phyloP scores from a whole-genome alignment of 73 alveolate genomes.

The Paramecium bursaria region DNA sequence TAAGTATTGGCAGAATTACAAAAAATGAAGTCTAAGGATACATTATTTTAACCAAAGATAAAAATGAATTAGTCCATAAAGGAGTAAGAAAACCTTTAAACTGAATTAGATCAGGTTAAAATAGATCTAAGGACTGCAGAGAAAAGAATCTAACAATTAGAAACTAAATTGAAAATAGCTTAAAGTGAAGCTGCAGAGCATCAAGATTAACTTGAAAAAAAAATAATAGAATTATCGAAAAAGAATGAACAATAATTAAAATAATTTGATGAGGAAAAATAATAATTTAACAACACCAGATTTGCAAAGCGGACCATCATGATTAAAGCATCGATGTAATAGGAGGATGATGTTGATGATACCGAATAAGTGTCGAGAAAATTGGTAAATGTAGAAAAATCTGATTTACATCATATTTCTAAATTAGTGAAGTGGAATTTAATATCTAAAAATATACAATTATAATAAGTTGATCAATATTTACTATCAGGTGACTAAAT shows the following conservation, averaged over 20 bases:
- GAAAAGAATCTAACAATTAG: not conserved
- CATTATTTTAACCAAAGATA: not conserved
- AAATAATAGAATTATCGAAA: not conserved
- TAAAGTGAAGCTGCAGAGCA: slow-evolving; percentile 17
- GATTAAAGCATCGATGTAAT: not conserved
- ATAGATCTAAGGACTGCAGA: slow-evolving; percentile 22
- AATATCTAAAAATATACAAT: not conserved
- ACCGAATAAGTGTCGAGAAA: not conserved
- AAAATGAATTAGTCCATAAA: not conserved
- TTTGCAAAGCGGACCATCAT: not conserved
- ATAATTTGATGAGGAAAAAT: slow-evolving; percentile 4
- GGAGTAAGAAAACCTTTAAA: not conserved
- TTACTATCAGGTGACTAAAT: slow-evolving; percentile 10
- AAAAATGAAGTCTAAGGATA: not conserved
- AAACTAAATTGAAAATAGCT: not conserved
- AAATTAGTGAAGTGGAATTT: slow-evolving; percentile 39
- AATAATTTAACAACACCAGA: not conserved
- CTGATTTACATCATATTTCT: not conserved
- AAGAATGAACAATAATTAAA: not conserved
- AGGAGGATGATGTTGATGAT: slow-evolving; percentile 12
- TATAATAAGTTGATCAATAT: slow-evolving; percentile 23
- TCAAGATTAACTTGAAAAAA: not conserved
- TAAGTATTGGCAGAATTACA: not conserved
- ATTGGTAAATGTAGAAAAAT: slow-evolving; percentile 14
- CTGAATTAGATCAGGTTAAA: not conserved